Base-by-base conservation (phyloP, 208 protist genomes). In the Polymyxa betae region DNA sequence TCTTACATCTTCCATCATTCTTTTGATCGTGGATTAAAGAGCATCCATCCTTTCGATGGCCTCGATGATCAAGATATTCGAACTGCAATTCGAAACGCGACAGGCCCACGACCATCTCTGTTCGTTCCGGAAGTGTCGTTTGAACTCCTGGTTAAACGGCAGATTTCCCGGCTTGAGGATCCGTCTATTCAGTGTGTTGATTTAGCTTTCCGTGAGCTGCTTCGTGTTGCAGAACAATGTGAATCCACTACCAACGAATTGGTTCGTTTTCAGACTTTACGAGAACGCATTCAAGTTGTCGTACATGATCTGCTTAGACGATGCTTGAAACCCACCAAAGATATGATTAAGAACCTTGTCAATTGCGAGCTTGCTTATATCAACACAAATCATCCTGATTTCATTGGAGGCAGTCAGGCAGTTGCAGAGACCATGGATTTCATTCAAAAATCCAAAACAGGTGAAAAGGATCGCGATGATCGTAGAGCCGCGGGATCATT, bases 31-130 rank as follows among this genome's bases (percentile, higher is more conserved):
- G 97, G 96, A 91, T 93, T 99, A 12, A 94, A 93, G 0, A 93
- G 94, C 46, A 95, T 98, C 38, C 95, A 93, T 78, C 96, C 97
- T 38, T 94, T 93, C 90, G 97, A 98, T 64, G 96, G 97, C 35
- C 82, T 91, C 10, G 43, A n/a, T 5, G 96, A 97, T 66, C 95
- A 96, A 66, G 97, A 98, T 91, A 98, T 99, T 88, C 95, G 96
- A 90, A 98, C 96, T 49, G 97, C 97, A 89, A 97, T 98, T 45
- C 95, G 96, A 72, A 98, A 98, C 93, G 98, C 97, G 93, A 96
- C 94, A 12, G 98, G 98, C 94, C 97, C 98, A 92, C 95, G 97
- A 89, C 94, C 96, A 44, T 96, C 96, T 0, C 94, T 99, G 12
- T 99, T 99, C 92, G 97, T 98, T 0, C 98, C 98, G 29, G 98